phyloP scores from a whole-genome alignment of 2,329 filamentous ascomycete species.

The Aspergillus clavatus region DNA sequence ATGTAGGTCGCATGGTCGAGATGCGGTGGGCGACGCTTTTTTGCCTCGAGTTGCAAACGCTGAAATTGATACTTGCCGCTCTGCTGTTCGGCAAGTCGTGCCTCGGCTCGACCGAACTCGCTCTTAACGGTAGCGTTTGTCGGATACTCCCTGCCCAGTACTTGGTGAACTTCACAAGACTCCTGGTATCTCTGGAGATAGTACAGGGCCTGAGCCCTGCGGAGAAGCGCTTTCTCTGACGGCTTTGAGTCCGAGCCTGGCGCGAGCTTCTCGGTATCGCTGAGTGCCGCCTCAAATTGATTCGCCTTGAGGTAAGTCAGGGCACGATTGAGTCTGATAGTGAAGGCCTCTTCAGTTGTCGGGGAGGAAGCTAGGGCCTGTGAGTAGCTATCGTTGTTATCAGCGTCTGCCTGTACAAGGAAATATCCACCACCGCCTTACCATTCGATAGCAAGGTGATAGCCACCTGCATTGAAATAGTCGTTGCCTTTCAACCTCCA shows the following conservation, averaged over 20 bases:
- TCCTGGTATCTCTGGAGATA: constrained; percentile 36
- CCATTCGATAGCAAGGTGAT: constrained; percentile 22
- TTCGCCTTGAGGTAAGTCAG: constrained; percentile 28
- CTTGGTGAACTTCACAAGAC: constrained; percentile 33
- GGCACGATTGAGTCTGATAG: constrained; percentile 34
- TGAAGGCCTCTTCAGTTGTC: constrained; percentile 34
- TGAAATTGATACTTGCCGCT: constrained; percentile 26
- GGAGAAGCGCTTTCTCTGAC: constrained; percentile 44
- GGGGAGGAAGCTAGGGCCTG: constrained; percentile 29
- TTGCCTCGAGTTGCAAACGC: constrained; percentile 28
- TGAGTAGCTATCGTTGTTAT: constrained; percentile 33
- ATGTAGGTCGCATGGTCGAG: constrained; percentile 49
- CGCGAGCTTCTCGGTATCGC: constrained; percentile 22
- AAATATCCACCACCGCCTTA: constrained; percentile 13
- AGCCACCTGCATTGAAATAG: constrained; percentile 8
- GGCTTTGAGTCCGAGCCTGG: constrained; percentile 6
- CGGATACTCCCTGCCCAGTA: constrained; percentile 32
- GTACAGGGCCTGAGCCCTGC: constrained; percentile 46
- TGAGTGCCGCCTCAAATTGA: constrained; percentile 34
- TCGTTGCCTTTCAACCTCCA: constrained; percentile 32
- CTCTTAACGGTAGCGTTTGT: constrained; percentile 27
- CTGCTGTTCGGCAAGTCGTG: constrained; percentile 17
- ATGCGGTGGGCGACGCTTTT: constrained; percentile 30
- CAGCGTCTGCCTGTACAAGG: neutral
- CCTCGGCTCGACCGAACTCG: constrained; percentile 26